A percentile compares a stretch with the other conserved stretches of the same genome.
Evolutionary conservation across 345 rosid genomes (phyloP).

Genomic region (Limnanthes douglasii): DNA sequence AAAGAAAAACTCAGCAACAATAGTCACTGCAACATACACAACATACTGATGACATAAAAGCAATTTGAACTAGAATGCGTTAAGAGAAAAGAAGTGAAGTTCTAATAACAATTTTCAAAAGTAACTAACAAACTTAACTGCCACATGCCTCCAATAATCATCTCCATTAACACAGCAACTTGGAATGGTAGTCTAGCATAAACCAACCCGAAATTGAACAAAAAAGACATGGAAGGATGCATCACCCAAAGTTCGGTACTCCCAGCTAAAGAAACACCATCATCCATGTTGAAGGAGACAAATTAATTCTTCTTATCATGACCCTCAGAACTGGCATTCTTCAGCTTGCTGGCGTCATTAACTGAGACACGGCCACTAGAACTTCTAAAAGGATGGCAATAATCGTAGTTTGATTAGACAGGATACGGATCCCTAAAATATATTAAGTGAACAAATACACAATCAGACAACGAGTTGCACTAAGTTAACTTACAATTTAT

Average conservation of each 20-base stretch:
- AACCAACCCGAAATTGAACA: constrained; percentile 25
- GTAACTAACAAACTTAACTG: constrained; percentile 52
- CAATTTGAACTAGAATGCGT: constrained; percentile 8
- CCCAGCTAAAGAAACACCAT: constrained; percentile 7
- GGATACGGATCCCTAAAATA: too few species aligned
- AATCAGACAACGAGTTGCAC: too few species aligned
- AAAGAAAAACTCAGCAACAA: constrained; percentile 6
- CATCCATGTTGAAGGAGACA: constrained; percentile 8
- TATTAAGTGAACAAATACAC: too few species aligned
- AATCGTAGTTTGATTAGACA: too few species aligned
- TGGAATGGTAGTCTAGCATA: constrained; percentile 31
- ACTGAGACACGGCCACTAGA: constrained; percentile 19
- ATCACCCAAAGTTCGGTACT: constrained; percentile 18
- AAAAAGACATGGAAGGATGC: constrained; percentile 18
- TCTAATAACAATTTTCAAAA: constrained; percentile 16
- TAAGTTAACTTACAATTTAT: constrained; percentile 31
- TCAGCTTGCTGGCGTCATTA: constrained; percentile 30
- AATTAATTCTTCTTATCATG: constrained; percentile 26
- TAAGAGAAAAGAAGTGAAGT: constrained; percentile 12
- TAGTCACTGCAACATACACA: constrained; percentile 9
- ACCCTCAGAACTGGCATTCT: constrained; percentile 24
- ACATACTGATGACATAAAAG: constrained; percentile 8
- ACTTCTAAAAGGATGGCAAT: too few species aligned
- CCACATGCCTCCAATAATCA: constrained; percentile 32
- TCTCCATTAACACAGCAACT: constrained; percentile 34